Conservation (phyloP, 2,329 filamentous ascomycete genomes). For the Xylariaceae sp. region DNA sequence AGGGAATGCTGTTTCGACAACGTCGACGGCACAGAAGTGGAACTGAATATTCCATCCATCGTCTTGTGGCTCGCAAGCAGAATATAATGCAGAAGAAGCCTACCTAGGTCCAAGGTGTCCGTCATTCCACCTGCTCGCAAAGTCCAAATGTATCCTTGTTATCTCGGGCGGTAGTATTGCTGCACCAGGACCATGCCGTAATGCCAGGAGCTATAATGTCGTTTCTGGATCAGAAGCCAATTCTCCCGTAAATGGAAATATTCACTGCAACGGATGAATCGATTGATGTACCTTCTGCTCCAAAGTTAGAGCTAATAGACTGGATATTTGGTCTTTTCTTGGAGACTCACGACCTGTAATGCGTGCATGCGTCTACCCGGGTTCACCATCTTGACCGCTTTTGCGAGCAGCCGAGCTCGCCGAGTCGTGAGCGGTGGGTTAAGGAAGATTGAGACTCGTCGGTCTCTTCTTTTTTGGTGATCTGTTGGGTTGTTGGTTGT, state of each 20-base stretch:
- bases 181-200: constrained; percentile 80
- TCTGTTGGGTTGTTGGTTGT: not conserved
- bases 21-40: not conserved
- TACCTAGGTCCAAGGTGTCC: constrained; percentile 74
- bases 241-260: not conserved
- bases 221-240: constrained; percentile 1
- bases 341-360: constrained; percentile 31
- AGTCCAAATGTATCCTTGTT: constrained; percentile 70
- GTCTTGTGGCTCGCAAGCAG: not conserved
- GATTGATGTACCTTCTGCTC: constrained; percentile 31
- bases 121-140: constrained; percentile 56
- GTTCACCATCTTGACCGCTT: constrained; percentile 34
- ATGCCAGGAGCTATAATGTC: constrained; percentile 28
- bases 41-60: not conserved
- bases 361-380: constrained; percentile 35
- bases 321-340: not conserved
- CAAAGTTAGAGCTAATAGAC: constrained; percentile 22
- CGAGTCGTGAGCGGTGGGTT: constrained; percentile 7
- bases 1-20: not conserved
- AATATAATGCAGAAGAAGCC: constrained; percentile 18
- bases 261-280: not conserved
- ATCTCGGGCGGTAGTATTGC: constrained; percentile 74
- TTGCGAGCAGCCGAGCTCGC: constrained; percentile 27
- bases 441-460: constrained; percentile 3
- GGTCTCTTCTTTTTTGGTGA: not conserved